Base-by-base conservation (phyloP, 1,284 basidiomycete genomes). In the Melampsora americana region DNA sequence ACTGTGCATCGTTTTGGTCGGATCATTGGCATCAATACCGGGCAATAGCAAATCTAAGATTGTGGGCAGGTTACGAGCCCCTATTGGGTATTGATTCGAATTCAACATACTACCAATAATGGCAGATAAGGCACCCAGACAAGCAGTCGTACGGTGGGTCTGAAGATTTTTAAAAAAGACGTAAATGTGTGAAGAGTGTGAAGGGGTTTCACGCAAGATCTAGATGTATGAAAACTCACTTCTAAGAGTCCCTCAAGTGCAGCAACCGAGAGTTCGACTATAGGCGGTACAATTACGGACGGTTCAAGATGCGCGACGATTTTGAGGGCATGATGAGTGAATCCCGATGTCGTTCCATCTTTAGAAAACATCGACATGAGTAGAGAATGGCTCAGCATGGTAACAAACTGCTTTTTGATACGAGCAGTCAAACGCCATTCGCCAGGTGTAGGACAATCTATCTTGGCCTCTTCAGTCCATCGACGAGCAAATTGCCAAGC, bases 301-400 rank as follows among this genome's bases (percentile, higher is more conserved):
- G 95, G 93, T 81, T 96, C 93, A 5, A 99, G 86, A 73, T 91
- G 85, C 0, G 91, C 89, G 84, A 95, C 85, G 32, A 86, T 86
- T 77, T 90, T 89, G 66, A 93, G 84, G 18, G 90, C 86, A 28
- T 87, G 86, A 81, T 92, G 90, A 7, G 90, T 87, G 81, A 87
- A 89, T 48, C 86, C 86, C 80, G 89, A 88, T 39, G 88, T 66
- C 30, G 46, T 64, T 48, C 60, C 32, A 48, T 68, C 92, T 83
- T 98, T 97, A 68, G 93, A 90, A 84, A 99, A 99, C 90, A 99
- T 96, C 28, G 92, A 89, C 16, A 98, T 87, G 46, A 99, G 85
- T 0, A 92, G 91, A 11, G 95, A 92, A 0, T 93, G 95, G 56
- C 92, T 88, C 59, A 98, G 86, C 59, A 88, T 89, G 30, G 86